These are phyloP conservation scores for Fusarium fracticaudum DNA, from an alignment of 2,329 filamentous ascomycete species.

Conservation along the genomic window DNA sequence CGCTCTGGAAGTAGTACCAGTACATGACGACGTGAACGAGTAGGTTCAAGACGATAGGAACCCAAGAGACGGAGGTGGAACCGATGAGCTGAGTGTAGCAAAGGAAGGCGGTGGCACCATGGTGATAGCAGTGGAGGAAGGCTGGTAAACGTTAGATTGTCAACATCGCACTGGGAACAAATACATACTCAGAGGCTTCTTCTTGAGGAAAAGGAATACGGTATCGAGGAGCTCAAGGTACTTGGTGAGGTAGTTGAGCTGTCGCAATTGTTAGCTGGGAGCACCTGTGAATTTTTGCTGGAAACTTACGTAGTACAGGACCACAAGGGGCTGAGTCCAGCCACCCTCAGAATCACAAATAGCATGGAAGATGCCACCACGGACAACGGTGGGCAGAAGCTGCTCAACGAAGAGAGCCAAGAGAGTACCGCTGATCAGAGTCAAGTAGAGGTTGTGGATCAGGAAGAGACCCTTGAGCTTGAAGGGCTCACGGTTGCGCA, in stretches of 20 bases:
- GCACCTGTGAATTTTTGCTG: neutral
- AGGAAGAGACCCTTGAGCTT: constrained; percentile 92
- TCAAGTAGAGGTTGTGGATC: constrained; percentile 96
- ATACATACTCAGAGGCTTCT: constrained; percentile 83
- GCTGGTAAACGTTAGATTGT: constrained; percentile 58
- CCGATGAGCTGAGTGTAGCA: constrained; percentile 98
- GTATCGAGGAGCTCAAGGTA: constrained; percentile 96
- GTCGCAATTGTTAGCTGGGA: constrained; percentile 29
- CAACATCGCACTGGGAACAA: neutral
- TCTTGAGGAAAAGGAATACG: constrained; percentile 97
- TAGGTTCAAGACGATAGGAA: constrained; percentile 91
- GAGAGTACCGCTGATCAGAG: constrained; percentile 81
- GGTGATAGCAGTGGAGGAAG: constrained; percentile 99
- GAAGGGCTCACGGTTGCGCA: constrained; percentile 86
- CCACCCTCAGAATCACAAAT: constrained; percentile 85
- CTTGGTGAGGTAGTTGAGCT: constrained; percentile 99
- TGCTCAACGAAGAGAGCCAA: constrained; percentile 91
- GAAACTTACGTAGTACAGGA: constrained; percentile 89
- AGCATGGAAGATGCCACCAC: constrained; percentile 85
- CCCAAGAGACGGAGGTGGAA: constrained; percentile 93
- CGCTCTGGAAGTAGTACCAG: constrained; percentile 99
- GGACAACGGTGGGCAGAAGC: constrained; percentile 82
- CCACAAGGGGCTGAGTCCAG: constrained; percentile 92
- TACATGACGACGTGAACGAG: constrained; percentile 98
- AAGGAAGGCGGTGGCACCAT: constrained; percentile 93